Conservation (phyloP, 2,329 filamentous ascomycete species). For the Pseudogymnoascus sp. region DNA sequence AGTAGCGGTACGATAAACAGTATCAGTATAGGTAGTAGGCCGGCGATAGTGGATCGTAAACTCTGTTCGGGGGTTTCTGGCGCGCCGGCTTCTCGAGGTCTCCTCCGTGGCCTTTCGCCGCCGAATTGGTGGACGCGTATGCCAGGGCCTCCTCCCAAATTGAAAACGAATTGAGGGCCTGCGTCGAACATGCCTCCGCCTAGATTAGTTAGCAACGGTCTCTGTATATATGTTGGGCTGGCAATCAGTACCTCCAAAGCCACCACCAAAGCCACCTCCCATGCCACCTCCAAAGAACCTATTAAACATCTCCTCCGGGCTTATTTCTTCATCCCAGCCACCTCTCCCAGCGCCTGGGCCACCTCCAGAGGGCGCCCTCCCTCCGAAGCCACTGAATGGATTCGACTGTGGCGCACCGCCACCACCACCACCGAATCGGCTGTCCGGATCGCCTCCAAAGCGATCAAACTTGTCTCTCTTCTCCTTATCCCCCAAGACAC, state of each 20-base stretch:
- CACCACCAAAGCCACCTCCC: slow-evolving; percentile 40
- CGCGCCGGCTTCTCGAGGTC: slow-evolving; percentile 60
- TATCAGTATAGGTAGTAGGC: slow-evolving; percentile 78
- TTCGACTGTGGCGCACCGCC: slow-evolving; percentile 48
- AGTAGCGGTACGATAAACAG: slow-evolving; percentile 82
- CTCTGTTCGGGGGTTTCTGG: slow-evolving; percentile 43
- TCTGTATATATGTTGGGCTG: slow-evolving; percentile 29
- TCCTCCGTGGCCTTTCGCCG: slow-evolving; percentile 64
- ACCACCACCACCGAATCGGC: slow-evolving; percentile 58
- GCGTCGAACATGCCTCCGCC: slow-evolving; percentile 57
- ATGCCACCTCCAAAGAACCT: slow-evolving; percentile 76
- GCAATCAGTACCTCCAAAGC: slow-evolving; percentile 56
- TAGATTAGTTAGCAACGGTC: slow-evolving; percentile 22
- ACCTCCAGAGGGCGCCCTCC: slow-evolving; percentile 29
- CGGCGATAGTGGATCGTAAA: slow-evolving; percentile 49
- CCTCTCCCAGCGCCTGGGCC: slow-evolving; percentile 33
- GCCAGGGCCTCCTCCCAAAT: slow-evolving; percentile 84
- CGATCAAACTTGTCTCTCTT: slow-evolving; percentile 85
- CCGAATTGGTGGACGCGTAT: slow-evolving; percentile 95
- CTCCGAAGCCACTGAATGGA: slow-evolving; percentile 58
- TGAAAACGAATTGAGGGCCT: slow-evolving; percentile 89
- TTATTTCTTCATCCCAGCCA: slow-evolving; percentile 86
- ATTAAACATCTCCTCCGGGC: slow-evolving; percentile 92
- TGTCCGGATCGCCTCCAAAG: slow-evolving; percentile 88
- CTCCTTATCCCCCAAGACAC: slow-evolving; percentile 84